A percentile compares a stretch with the other conserved stretches of the same genome.
These are phyloP conservation scores for Eucalyptus pauciflora DNA, from an alignment of 345 rosid genomes.

Conservation along the genomic window DNA sequence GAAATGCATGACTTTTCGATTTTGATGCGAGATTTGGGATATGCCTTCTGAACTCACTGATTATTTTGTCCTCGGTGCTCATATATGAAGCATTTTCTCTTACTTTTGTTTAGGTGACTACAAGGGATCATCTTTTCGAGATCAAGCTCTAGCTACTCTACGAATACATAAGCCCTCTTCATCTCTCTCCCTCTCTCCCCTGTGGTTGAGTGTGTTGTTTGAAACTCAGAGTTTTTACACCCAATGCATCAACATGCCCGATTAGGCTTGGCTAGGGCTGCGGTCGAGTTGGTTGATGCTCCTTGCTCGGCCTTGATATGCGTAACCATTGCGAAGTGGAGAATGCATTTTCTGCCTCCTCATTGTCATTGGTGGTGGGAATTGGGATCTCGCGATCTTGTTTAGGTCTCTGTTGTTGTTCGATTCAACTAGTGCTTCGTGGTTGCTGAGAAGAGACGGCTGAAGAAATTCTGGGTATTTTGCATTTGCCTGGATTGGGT, in stretches of 20 bases:
- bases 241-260: background rate
- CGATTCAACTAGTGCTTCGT: background rate
- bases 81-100: background rate
- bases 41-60: background rate
- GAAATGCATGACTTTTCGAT: background rate
- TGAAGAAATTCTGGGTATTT: background rate
- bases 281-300: background rate
- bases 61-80: background rate
- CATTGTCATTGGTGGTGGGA: background rate
- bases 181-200: background rate
- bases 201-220: background rate
- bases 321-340: background rate
- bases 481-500: background rate
- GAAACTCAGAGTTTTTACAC: background rate
- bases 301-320: background rate
- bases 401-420: background rate
- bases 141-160: slow-evolving; percentile 97
- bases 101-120: background rate
- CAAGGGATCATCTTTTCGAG: slow-evolving; percentile 77
- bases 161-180: slow-evolving; percentile 46
- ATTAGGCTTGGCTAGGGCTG: background rate
- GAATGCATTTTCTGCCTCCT: background rate
- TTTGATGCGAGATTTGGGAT: background rate
- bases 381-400: background rate
- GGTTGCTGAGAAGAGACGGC: background rate